A percentile compares a stretch with the other conserved stretches of the same genome.
Conservation (phyloP, 495 filamentous ascomycete species). For the Hypomontagnella submonticulosa region DNA sequence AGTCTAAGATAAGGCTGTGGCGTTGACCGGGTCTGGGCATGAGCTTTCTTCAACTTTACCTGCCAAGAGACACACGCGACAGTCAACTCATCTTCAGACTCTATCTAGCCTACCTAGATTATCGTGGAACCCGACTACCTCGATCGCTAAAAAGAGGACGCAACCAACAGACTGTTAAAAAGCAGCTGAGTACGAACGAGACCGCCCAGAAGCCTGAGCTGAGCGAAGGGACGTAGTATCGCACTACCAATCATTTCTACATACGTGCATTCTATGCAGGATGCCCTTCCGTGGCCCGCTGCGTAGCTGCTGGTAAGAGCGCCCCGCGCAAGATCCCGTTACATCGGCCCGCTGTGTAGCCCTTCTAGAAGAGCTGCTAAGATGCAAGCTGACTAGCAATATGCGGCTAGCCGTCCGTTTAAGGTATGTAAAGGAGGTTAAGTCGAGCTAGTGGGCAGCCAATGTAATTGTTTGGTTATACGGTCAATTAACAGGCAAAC, state of each 20-base stretch:
- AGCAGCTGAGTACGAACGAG: no score
- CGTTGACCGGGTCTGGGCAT: slow-evolving; percentile 5
- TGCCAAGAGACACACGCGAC: no score
- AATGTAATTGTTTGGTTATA: neutral
- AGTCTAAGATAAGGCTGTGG: slow-evolving; percentile 26
- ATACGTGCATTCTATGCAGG: no score
- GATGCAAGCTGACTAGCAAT: slow-evolving; percentile 5
- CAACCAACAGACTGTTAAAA: neutral
- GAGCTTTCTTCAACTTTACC: slow-evolving; percentile 4
- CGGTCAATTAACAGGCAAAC: slow-evolving; percentile 5
- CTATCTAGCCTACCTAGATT: neutral
- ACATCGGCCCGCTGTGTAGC: slow-evolving; percentile 18
- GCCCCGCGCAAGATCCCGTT: slow-evolving; percentile 23
- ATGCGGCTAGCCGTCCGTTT: slow-evolving; percentile 11
- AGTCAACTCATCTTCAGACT: neutral
- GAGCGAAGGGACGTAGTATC: no score
- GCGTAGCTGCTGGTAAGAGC: neutral
- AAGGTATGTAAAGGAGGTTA: slow-evolving; percentile 11
- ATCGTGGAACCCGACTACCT: slow-evolving; percentile 11
- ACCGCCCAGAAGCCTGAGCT: no score
- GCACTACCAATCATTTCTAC: no score
- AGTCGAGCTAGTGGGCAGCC: neutral
- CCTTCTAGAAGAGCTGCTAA: slow-evolving; percentile 31
- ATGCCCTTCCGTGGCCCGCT: neutral
- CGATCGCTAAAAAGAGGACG: neutral